Evolutionary conservation across 129 eudicot species (phyloP), one percentile per base, ranked within the genome.

Genomic region (Helichrysum umbraculigerum): DNA sequence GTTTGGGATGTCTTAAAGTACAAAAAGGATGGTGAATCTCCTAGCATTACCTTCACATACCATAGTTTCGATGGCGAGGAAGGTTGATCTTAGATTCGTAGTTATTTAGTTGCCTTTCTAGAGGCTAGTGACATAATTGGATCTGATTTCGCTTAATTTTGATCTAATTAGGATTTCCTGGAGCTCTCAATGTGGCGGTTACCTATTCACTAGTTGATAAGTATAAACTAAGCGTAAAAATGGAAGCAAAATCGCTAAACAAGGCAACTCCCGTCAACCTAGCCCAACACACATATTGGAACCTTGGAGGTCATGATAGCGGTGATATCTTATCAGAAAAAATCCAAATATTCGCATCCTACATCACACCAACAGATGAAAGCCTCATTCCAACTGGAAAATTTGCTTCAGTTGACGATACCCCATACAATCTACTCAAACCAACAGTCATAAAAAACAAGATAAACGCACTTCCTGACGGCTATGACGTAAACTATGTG

Each of bases 211-310:
- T 93, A 0, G 61, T 73, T 3, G 72, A 78, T 14, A 86, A 88
- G 33, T 82, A 85, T 78, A 86, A 81, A 75, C 81, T 93, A 19
- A 29, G 78, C 11, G 85, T 93, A 17, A 82, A 32, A 76, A 90
- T 90, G 96, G 79, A 58, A 51, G 98, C 97, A 7, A 76, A 80
- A 80, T 75, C 96, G 7, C 52, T 66, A 60, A 83, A 86, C 97
- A 93, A 93, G 82, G 90, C 98, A 54, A 93, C 98, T 6, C 98
- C 98, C 0, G 86, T 93, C 8, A 93, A 88, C 71, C 82, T 93
- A 22, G 96, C 98, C 33, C 95, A 88, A 41, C 98, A 93, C 87
- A 75, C 82, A 33, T 93, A 93, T 75, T 93, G 98, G 98, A 93
- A 93, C 90, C 92, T 93, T 7, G 96, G 91, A 14, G 92, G 92